A percentile compares a stretch with the other conserved stretches of the same genome.
phyloP scores from a whole-genome alignment of 805 yeast species.

The Kurtzmaniella fragi region DNA sequence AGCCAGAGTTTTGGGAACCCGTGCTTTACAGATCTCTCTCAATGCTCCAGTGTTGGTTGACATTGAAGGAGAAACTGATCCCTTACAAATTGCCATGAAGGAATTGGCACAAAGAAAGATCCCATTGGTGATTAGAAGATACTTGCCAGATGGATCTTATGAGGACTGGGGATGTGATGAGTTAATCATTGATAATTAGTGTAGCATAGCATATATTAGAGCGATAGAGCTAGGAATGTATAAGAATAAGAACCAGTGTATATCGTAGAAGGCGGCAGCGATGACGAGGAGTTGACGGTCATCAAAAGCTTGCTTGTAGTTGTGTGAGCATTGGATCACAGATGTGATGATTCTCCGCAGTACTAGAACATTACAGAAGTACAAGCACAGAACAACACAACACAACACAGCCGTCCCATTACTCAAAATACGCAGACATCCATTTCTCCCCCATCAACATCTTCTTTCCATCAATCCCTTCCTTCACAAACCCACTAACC shows the following conservation, averaged over 20 bases:
- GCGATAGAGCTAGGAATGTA: too few relatives aligned
- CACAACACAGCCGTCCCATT: too few relatives aligned
- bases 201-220: too few relatives aligned
- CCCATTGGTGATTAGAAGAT: slow-evolving; percentile 92
- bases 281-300: too few relatives aligned
- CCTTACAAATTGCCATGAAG: slow-evolving; percentile 95
- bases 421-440: slow-evolving; percentile 47
- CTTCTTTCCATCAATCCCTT: slow-evolving; percentile 52
- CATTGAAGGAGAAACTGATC: slow-evolving; percentile 98
- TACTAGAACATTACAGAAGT: too few relatives aligned
- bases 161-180: slow-evolving; percentile 99
- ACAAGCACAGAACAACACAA: too few relatives aligned
- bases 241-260: too few relatives aligned
- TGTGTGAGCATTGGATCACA: too few relatives aligned
- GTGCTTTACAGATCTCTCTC: slow-evolving; percentile 96
- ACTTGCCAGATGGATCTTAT: slow-evolving; percentile 91
- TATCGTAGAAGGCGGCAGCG: too few relatives aligned
- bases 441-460: slow-evolving; percentile 61
- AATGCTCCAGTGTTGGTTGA: slow-evolving; percentile 98
- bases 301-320: too few relatives aligned
- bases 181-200: slow-evolving; percentile 75
- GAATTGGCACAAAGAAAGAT: slow-evolving; percentile 92
- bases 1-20: slow-evolving; percentile 94
- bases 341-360: too few relatives aligned
- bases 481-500: slow-evolving; percentile 51